Conservation (phyloP, 208 protist species). For the Trypanosoma conorhini region DNA sequence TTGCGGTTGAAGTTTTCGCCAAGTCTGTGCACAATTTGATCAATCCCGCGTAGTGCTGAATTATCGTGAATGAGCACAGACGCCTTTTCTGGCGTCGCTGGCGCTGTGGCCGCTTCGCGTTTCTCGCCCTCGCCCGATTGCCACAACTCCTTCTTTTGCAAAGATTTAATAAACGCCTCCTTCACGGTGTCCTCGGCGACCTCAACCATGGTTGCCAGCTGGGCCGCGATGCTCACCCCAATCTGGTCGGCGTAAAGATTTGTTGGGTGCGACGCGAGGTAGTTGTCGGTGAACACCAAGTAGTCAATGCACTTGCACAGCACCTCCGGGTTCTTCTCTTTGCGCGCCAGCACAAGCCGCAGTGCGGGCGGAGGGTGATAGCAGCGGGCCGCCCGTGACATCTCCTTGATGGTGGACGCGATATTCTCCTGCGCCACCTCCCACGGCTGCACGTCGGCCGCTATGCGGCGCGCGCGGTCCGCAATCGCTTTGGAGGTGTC, state of each 20-base stretch:
- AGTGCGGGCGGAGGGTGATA: slow-evolving; percentile 81
- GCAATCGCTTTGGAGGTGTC: slow-evolving; percentile 77
- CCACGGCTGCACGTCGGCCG: slow-evolving; percentile 79
- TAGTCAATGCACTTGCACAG: slow-evolving; percentile 82
- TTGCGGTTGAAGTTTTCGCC: slow-evolving; percentile 83
- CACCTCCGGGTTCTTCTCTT: slow-evolving; percentile 56
- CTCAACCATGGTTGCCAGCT: slow-evolving; percentile 59
- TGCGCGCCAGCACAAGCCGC: slow-evolving; percentile 53
- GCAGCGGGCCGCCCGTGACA: slow-evolving; percentile 78
- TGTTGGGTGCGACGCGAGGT: slow-evolving; percentile 69
- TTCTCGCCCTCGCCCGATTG: slow-evolving; percentile 4
- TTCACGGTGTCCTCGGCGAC: slow-evolving; percentile 72
- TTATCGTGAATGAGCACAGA: slow-evolving; percentile 58
- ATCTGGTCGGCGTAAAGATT: slow-evolving; percentile 65
- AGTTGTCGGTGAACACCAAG: slow-evolving; percentile 84
- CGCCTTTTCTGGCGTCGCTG: not conserved
- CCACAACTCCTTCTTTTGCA: slow-evolving; percentile 34
- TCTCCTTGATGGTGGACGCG: slow-evolving; percentile 81
- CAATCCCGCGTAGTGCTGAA: slow-evolving; percentile 55
- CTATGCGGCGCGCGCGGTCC: slow-evolving; percentile 60
- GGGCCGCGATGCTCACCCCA: slow-evolving; percentile 36
- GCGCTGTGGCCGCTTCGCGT: not conserved
- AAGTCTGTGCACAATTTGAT: slow-evolving; percentile 66
- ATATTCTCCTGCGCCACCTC: slow-evolving; percentile 89
- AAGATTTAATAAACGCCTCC: slow-evolving; percentile 60